Evolutionary conservation across 257 asterid species (phyloP).

Genomic region (Solanum neorickii): DNA sequence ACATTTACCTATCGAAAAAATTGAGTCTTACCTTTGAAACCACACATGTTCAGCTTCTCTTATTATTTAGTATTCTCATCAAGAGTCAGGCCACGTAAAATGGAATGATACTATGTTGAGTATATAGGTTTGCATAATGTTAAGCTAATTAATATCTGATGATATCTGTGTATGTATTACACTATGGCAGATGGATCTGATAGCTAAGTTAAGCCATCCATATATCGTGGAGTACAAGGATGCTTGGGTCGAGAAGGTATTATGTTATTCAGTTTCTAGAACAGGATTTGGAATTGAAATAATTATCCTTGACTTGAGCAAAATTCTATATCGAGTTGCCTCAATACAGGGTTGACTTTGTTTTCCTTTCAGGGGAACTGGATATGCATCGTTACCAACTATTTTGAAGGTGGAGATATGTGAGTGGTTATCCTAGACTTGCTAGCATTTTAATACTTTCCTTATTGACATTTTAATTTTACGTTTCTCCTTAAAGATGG

Average conservation of each 20-base stretch:
- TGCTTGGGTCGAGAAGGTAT: constrained; percentile 95
- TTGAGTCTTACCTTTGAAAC: background rate
- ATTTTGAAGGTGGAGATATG: constrained; percentile 90
- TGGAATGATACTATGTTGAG: background rate
- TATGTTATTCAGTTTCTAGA: background rate
- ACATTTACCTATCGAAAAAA: background rate
- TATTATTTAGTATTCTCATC: background rate
- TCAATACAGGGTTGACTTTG: constrained; percentile 3
- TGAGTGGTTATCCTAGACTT: constrained; percentile 27
- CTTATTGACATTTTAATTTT: background rate
- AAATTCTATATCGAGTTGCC: background rate
- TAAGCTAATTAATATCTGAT: background rate
- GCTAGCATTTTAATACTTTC: background rate
- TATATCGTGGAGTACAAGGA: constrained; percentile 76
- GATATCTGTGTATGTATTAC: background rate
- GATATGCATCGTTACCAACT: constrained; percentile 70
- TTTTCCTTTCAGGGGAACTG: constrained; percentile 42
- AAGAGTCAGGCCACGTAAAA: background rate
- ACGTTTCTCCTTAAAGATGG: background rate
- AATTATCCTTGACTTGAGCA: background rate
- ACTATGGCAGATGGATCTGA: constrained; percentile 55
- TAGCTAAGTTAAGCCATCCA: constrained; percentile 65
- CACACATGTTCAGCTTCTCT: background rate
- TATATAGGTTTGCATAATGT: background rate
- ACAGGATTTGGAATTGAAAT: background rate